Base-by-base conservation (phyloP, 2,329 filamentous ascomycete species). In the Aspergillus sergii region DNA sequence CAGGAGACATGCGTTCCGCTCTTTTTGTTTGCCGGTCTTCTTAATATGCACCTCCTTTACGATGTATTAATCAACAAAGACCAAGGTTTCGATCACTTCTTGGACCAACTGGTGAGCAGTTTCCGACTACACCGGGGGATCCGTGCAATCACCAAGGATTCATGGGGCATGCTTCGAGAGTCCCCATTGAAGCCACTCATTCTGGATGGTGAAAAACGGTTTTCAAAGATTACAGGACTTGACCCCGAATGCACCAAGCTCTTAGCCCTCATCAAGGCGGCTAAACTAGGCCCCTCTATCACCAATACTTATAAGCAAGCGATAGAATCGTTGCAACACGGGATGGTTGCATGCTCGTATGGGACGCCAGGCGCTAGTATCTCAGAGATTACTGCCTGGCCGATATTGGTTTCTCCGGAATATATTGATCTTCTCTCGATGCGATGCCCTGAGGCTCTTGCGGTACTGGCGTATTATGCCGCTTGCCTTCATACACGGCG, bases 41-140 rank as follows among this genome's bases (percentile, higher is more conserved):
- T 73, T 1, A 71, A 68, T 1, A 23, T 70, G 10, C 83, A 85
- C 58, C 77, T 81, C 45, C 76, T 86, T 4, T 83, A 79, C 66
- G 83, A 86, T 59, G 80, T 80, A 2, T 73, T 85, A 2, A 65
- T 73, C 61, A 75, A 79, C 58, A 75, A 81, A 46, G 75, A 74
- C 19, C 57, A 66, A 19, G 68, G 76, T 48, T 81, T 84, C 43
- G 73, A 78, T 39, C 63, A 67, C 11, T 75, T 76, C 43, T 63
- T 77, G 26, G 64, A 75, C n/a, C 63, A 63, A 23, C 72, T 75
- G 28, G 63, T 67, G 1, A 64, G 69, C 32, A 72, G 65, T n/a
- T 55, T 75, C 30, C 67, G 64, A 26, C 54, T 78, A 10, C 67
- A 75, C 45, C 65, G 65, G 3, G 74, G 75, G 4, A 64, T 76